Base-by-base conservation (phyloP, 257 asterid species). In the Petunia secreta region DNA sequence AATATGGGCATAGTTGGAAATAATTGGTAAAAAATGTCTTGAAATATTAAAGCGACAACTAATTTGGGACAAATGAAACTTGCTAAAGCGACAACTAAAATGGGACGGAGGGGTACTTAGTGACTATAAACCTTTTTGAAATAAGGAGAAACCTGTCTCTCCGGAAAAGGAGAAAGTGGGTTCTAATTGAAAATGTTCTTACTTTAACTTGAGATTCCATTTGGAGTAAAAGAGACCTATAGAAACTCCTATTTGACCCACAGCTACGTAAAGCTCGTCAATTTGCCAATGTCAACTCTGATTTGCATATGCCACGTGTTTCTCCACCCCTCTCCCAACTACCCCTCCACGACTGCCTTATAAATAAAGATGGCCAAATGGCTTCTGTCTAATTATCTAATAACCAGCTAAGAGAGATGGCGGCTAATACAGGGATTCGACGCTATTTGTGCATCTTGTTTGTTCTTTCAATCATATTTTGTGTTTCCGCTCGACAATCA, bases 231-330 rank as follows among this genome's bases (percentile, higher is more conserved):
- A 25, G 13, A 54, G 48, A 71, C 9, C 77, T 10, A 48, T 25
- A 48, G 36, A 41, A 71, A 71, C 50, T 52, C 10, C 77, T 25
- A 16, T 41, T 71, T 71, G 60, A 71, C 77, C 77, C 77, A 46
- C 48, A 52, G 77, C 43, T 55, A 71, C 60, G 77, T 34, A 71
- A 71, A 71, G 77, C 43, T 69, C 43, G 10, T 16, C 2, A 71
- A 16, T 48, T 25, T 71, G 60, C 59, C 36, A 48, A 71, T 71
- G 77, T 71, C 77, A 71, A 71, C 44, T 41, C 54, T 66, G 25
- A 25, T 25, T 25, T 25, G 25, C 25, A 25, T 25, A 25, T 25
- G 25, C 25, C 25, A 25, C 25, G 25, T 25, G 25, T 25, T 25
- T 25, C 25, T 25, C 25, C 25, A 25, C 25, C 25, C 25, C 25